phyloP scores from a whole-genome alignment of 2,329 filamentous ascomycete genomes.

The Plectosphaerella sp. region DNA sequence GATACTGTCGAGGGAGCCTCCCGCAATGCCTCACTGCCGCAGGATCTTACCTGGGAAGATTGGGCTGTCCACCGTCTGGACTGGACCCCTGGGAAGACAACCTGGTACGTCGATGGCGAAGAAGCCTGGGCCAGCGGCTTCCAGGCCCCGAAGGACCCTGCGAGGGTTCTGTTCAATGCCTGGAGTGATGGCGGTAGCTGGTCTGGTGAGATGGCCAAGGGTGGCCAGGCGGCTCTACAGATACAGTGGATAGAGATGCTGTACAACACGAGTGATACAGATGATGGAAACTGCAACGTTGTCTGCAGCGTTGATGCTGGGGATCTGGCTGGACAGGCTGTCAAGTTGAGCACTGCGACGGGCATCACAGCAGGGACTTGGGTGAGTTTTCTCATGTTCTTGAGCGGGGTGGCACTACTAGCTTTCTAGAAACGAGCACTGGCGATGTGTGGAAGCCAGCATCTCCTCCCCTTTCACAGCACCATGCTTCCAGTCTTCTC shows the following conservation, averaged over 20 bases:
- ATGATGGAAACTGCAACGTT: conserved; percentile 12
- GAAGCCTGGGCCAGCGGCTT: conserved; percentile 48
- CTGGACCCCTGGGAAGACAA: conserved; percentile 48
- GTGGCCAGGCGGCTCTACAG: conserved; percentile 48
- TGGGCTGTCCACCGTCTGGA: conserved; percentile 59
- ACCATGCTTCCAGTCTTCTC: too few species aligned
- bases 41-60: conserved; percentile 39
- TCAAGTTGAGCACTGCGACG: conserved; percentile 23
- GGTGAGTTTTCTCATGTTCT: too few species aligned
- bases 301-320: conserved; percentile 31
- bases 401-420: too few species aligned
- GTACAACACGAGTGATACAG: conserved; percentile 37
- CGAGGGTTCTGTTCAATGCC: conserved; percentile 52
- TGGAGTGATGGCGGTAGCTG: conserved; percentile 59
- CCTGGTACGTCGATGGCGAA: conserved; percentile 51
- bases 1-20: conserved; percentile 42
- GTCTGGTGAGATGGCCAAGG: conserved; percentile 53
- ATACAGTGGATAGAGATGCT: conserved; percentile 61
- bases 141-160: conserved; percentile 48
- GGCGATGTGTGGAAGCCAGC: too few species aligned
- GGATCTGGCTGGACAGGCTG: conserved; percentile 29
- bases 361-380: too few species aligned
- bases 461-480: too few species aligned
- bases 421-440: too few species aligned
- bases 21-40: conserved; percentile 40